Base-by-base conservation (phyloP, 305 asterid genomes). In the Vinca major region DNA sequence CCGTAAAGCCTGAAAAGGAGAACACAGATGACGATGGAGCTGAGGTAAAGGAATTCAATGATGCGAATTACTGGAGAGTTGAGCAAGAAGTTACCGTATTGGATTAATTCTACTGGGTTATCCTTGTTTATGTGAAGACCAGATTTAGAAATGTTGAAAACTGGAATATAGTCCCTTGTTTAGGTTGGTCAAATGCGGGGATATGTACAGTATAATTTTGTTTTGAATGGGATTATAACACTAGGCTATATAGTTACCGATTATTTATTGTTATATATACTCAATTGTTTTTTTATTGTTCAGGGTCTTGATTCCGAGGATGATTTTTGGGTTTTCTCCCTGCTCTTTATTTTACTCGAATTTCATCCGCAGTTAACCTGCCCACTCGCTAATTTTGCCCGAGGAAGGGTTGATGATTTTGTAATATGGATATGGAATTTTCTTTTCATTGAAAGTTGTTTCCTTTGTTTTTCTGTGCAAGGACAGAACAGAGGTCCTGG, bases 11-110 rank as follows among this genome's bases (percentile, higher is more conserved):
- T 2, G 97, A 83, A 55, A 88, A 78, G 16, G 91, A 85, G 69
- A 86, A 75, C 68, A 44, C 83, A 0, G 93, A 81, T 5, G 95
- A 82, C 39, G 85, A 84, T 65, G 84, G 86, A 41, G 76, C 81
- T 19, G 91, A 82, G 40, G 72, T 77, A 76, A 85, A 89, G 78
- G 99, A 93, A 75, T 93, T 85, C 73, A 93, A 89, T 16, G 99
- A 91, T 33, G 75, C 95, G 12, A 93, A 91, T 70, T 91, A 88
- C 71, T 93, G 99, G 99, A 93, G 91, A 79, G 99, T 91, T 49
- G 99, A 93, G 71, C 99, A 91, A 74, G 96, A 89, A 74, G 96
- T 86, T 71, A 75, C 90, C 0, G 96, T 89, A 21, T 71, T 82
- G 77, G 99, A 91, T 77, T 92, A 66, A 83, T 37, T 56, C 40